Evolutionary conservation across 192 early-diverging fungal species (phyloP), one percentile per base, ranked within the genome.

Genomic region (Coemansia sp.): DNA sequence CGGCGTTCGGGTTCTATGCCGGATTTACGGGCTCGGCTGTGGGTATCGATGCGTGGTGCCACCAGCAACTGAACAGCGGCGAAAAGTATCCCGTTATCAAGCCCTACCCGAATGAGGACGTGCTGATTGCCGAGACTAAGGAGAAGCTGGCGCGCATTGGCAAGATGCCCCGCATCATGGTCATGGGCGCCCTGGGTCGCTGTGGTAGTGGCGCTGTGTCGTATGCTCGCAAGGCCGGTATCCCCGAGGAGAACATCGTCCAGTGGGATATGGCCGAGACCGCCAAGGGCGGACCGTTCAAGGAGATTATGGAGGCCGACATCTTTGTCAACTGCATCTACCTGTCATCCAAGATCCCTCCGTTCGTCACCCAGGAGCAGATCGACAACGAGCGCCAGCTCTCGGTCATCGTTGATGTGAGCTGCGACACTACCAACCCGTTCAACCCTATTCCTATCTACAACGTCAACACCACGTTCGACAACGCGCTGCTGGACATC

Each of bases 301-400:
- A 80, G 38, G 92, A 96, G 80, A 97, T 99, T 62, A 80, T 93
- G 71, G 84, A 89, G 38, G 76, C 85, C 62, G 95, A 99, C 76
- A 92, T 97, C 71, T 99, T 99, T 85, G 89, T 99, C 90, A 99
- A 99, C 89, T 99, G 94, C 87, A 99, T 99, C 86, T 99, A 99
- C 74, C 89, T 99, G 64, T 91, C 87, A 75, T 78, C 90, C 44
- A 86, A 90, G 74, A 99, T 99, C 67, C 95, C 95, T 61, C 95
- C 97, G 34, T 99, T 99, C 77, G 72, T 99, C 75, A 97, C 94
- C 25, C 88, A 86, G 65, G 88, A 91, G 57, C 87, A 90, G 87
- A 79, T 94, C 55, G 89, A 92, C 67, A 72, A 66, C 57, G 79
- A 87, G 41, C 87, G 95, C 60, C 85, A 85, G 48, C 70, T 99